A percentile compares a stretch with the other conserved stretches of the same genome.
These are phyloP conservation scores for Fusarium odoratissimum DNA, from an alignment of 2,329 filamentous ascomycete genomes.

Conservation along the genomic window DNA sequence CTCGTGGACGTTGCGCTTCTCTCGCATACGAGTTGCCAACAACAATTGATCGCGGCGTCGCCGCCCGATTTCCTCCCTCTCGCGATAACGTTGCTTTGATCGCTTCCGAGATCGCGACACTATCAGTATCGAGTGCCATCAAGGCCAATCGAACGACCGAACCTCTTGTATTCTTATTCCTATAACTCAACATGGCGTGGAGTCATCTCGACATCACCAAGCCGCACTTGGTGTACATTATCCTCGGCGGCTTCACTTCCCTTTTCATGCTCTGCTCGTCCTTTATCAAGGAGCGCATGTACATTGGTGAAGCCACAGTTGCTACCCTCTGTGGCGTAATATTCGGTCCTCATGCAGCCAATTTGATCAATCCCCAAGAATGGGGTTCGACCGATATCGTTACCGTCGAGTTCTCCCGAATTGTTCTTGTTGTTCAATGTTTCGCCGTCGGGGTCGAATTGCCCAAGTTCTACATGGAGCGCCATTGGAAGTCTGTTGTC, in stretches of 20 bases:
- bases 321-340: slow-evolving; percentile 89
- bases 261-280: slow-evolving; percentile 99
- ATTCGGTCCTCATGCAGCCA: slow-evolving; percentile 86
- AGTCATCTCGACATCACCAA: slow-evolving; percentile 86
- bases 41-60: slow-evolving; percentile 38
- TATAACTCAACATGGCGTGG: slow-evolving; percentile 72
- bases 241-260: slow-evolving; percentile 95
- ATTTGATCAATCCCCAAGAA: slow-evolving; percentile 78
- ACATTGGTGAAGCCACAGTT: slow-evolving; percentile 98
- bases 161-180: slow-evolving; percentile 10
- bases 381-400: slow-evolving; percentile 90
- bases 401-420: slow-evolving; percentile 88
- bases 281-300: slow-evolving; percentile 97
- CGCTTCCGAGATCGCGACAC: slow-evolving; percentile 32
- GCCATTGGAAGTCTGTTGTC: slow-evolving; percentile 92
- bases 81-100: slow-evolving; percentile 27
- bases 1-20: slow-evolving; percentile 14
- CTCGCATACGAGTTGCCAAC: slow-evolving; percentile 21
- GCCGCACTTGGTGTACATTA: slow-evolving; percentile 98
- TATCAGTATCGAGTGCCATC: slow-evolving; percentile 3
- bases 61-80: slow-evolving; percentile 31
- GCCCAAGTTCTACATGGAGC: slow-evolving; percentile 96
- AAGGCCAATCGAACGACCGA: slow-evolving; percentile 18
- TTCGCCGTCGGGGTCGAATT: slow-evolving; percentile 92
- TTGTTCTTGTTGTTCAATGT: slow-evolving; percentile 91